Conservation (phyloP, 257 asterid genomes). For the Knoxia roxburghii region DNA sequence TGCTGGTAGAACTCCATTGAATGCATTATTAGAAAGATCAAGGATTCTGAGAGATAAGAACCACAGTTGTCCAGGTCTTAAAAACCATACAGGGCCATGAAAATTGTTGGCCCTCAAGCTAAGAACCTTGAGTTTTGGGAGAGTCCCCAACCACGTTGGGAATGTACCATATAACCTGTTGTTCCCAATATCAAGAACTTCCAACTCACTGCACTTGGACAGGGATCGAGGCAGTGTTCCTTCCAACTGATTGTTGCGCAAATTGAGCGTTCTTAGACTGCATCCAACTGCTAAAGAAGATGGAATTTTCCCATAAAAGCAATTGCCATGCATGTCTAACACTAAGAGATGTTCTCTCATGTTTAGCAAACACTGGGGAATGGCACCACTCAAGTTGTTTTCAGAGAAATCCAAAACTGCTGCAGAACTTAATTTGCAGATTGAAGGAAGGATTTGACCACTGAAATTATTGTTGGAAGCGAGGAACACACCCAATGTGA, state of each 20-base stretch:
- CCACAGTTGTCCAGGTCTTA: not conserved
- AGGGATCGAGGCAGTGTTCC: conserved; percentile 13
- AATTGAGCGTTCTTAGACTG: not conserved
- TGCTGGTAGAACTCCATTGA: conserved; percentile 11
- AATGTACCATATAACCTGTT: conserved; percentile 22
- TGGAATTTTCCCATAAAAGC: conserved; percentile 11
- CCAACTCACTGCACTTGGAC: conserved; percentile 11
- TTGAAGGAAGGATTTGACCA: conserved; percentile 16
- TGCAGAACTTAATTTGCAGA: not conserved
- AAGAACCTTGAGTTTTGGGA: conserved; percentile 22
- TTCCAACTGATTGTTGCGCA: conserved; percentile 12
- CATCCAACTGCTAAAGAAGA: not conserved
- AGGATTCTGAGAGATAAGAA: conserved; percentile 19
- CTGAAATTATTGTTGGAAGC: conserved; percentile 16
- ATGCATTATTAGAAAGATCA: conserved; percentile 12
- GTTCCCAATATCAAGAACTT: conserved; percentile 17
- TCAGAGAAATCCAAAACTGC: conserved; percentile 4
- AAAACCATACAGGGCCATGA: conserved; percentile 6
- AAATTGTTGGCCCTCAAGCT: conserved; percentile 17
- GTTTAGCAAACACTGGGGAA: conserved; percentile 11
- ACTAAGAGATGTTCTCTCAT: not conserved
- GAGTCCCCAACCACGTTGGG: conserved; percentile 26
- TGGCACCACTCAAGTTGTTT: not conserved
- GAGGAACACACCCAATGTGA: not conserved
- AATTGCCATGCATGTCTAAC: conserved; percentile 5